These are phyloP conservation scores for Pythium rishiriense DNA, from an alignment of 352 stramenopile species.

Conservation along the genomic window DNA sequence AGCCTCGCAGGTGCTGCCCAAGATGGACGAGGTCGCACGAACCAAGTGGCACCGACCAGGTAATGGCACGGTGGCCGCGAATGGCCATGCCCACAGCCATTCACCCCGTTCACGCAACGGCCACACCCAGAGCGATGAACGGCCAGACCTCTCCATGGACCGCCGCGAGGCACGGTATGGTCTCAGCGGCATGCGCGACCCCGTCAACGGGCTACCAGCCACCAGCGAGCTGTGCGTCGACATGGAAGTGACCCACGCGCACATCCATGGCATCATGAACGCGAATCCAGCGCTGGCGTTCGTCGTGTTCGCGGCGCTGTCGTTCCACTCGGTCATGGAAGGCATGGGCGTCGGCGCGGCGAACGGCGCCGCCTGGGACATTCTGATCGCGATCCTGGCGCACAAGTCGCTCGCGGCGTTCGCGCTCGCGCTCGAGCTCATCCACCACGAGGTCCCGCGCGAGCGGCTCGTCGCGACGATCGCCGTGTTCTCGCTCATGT, in stretches of 20 bases:
- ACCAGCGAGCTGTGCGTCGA: slow-evolving; percentile 19
- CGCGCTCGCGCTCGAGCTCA: slow-evolving; percentile 66
- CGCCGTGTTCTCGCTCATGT: slow-evolving; percentile 74
- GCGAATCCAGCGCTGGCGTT: slow-evolving; percentile 61
- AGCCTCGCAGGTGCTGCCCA: slow-evolving; percentile 5
- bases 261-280: slow-evolving; percentile 67
- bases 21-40: neutral
- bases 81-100: neutral
- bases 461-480: slow-evolving; percentile 46
- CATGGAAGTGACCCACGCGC: slow-evolving; percentile 46
- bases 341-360: slow-evolving; percentile 79
- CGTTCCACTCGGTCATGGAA: slow-evolving; percentile 87
- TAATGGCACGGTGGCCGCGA: neutral
- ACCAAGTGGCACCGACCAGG: neutral
- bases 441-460: slow-evolving; percentile 54
- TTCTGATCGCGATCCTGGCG: slow-evolving; percentile 75
- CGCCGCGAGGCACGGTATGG: neutral
- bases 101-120: neutral
- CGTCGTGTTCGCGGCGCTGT: slow-evolving; percentile 79
- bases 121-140: slow-evolving; percentile 9
- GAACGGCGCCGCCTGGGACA: slow-evolving; percentile 62
- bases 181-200: slow-evolving; percentile 22
- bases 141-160: neutral
- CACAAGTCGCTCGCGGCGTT: slow-evolving; percentile 84
- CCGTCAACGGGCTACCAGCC: slow-evolving; percentile 1